These are phyloP conservation scores for Pestalotiopsis sp. DNA, from an alignment of 2,329 filamentous ascomycete genomes.

Conservation along the genomic window DNA sequence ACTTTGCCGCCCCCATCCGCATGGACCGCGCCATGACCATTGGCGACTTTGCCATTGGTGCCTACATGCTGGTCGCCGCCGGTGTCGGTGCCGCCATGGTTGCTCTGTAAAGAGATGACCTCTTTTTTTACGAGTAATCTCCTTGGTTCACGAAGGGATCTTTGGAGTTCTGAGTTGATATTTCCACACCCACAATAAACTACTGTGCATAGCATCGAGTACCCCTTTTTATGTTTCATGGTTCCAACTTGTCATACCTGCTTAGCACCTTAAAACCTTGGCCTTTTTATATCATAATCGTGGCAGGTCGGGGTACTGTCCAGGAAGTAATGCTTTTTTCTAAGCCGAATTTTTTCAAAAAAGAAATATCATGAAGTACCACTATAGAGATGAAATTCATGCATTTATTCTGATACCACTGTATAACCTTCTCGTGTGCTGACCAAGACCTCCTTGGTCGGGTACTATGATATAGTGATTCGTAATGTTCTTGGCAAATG, in stretches of 20 bases:
- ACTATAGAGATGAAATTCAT: constrained; percentile 1
- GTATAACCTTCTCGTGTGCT: no score
- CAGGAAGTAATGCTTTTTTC: neutral
- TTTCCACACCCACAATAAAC: neutral
- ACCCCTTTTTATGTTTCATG: neutral
- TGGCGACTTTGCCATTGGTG: constrained; percentile 49
- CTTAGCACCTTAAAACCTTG: neutral
- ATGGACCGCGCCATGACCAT: constrained; percentile 43
- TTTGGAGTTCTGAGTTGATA: neutral
- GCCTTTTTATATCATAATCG: neutral
- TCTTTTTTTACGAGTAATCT: no score
- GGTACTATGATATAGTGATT: neutral
- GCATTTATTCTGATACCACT: neutral
- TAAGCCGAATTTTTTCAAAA: neutral
- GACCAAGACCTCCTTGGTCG: no score
- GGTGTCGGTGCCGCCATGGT: constrained; percentile 56
- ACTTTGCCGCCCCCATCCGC: constrained; percentile 37
- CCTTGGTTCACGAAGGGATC: neutral
- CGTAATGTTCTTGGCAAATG: neutral
- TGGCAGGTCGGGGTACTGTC: neutral
- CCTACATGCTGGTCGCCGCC: constrained; percentile 55
- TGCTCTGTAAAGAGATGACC: constrained; percentile 43
- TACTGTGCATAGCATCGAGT: neutral
- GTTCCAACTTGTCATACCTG: neutral
- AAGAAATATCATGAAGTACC: neutral